Conservation (phyloP, 352 stramenopile species). For the Globisporangium takayamanum region DNA sequence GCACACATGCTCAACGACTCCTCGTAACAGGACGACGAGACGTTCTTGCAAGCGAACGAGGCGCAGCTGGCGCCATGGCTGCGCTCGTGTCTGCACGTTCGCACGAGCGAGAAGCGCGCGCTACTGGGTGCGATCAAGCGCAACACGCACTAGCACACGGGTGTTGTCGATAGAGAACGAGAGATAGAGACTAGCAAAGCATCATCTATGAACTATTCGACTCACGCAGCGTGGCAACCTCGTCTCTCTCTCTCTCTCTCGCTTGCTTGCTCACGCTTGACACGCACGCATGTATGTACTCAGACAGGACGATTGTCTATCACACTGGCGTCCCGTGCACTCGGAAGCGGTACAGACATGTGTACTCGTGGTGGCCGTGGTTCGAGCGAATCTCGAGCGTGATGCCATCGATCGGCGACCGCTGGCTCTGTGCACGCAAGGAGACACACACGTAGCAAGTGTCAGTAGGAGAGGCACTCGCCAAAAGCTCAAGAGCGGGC, state of each 20-base stretch:
- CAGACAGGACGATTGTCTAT: background rate
- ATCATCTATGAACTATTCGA: conserved; percentile 1
- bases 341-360: conserved; percentile 87
- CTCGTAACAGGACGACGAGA: conserved; percentile 32
- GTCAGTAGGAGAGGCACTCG: background rate
- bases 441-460: background rate
- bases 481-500: background rate
- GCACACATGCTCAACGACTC: no score
- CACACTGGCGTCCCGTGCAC: conserved; percentile 50
- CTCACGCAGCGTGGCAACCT: background rate
- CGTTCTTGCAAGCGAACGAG: conserved; percentile 36
- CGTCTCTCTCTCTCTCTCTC: background rate
- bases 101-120: conserved; percentile 57
- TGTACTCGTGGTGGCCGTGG: conserved; percentile 80
- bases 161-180: background rate
- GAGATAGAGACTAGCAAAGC: background rate
- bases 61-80: conserved; percentile 56
- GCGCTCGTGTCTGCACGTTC: conserved; percentile 54
- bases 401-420: conserved; percentile 52
- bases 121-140: conserved; percentile 17
- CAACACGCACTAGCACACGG: background rate
- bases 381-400: conserved; percentile 79
- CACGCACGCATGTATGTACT: background rate
- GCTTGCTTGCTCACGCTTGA: background rate
- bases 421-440: conserved; percentile 25